Evolutionary conservation across 257 asterid genomes (phyloP).

Genomic region (Jasminum sambac): DNA sequence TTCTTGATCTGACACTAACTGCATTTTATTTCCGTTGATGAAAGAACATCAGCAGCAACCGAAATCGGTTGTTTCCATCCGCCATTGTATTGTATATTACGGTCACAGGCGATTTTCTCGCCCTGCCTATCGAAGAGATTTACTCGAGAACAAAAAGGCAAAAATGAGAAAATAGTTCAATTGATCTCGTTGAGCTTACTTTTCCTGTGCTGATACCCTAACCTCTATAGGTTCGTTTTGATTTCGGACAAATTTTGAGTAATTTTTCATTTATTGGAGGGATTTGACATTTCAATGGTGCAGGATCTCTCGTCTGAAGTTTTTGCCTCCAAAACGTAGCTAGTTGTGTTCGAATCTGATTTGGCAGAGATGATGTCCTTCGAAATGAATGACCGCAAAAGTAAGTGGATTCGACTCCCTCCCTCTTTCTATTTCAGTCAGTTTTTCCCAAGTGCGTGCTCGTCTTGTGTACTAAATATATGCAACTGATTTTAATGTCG

Average conservation of each 20-base stretch:
- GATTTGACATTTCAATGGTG: conserved; percentile 20
- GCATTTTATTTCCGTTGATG: neutral
- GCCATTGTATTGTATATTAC: conserved; percentile 19
- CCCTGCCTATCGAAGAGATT: neutral
- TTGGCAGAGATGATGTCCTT: conserved; percentile 64
- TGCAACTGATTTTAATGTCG: neutral
- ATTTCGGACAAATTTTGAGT: neutral
- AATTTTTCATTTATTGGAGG: neutral
- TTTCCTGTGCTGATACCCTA: conserved; percentile 2
- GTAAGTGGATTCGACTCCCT: conserved; percentile 36
- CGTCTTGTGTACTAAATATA: neutral
- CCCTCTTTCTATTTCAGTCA: neutral
- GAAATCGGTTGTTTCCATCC: conserved; percentile 35
- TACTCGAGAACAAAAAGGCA: neutral
- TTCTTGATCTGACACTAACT: too few relatives aligned
- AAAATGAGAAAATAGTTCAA: conserved; percentile 12
- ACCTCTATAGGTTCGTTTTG: neutral
- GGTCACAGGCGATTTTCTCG: neutral
- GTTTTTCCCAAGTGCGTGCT: neutral
- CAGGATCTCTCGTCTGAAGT: conserved; percentile 25
- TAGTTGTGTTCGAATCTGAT: conserved; percentile 30
- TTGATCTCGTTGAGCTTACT: conserved; percentile 24
- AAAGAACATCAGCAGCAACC: conserved; percentile 32
- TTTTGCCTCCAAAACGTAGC: conserved; percentile 18
- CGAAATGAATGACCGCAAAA: conserved; percentile 83